Base-by-base conservation (phyloP, 78 protist genomes). In the Protostelium mycophagum region DNA sequence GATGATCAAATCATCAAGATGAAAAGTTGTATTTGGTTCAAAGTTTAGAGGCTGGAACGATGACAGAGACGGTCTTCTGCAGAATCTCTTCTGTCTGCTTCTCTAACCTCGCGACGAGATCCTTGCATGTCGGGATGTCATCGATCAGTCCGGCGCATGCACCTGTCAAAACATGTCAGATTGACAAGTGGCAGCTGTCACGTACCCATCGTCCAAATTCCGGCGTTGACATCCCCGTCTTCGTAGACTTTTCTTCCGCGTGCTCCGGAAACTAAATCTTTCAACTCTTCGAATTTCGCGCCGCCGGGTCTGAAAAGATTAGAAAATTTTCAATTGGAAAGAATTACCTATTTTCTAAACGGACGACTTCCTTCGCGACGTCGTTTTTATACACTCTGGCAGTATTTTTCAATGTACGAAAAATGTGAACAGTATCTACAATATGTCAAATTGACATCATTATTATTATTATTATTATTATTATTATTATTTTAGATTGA, bases 381-480 rank as follows among this genome's bases (percentile, higher is more conserved):
- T 87, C 38, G 90, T 91, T 91, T 38, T 90, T 90, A 91, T 51
- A 93, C 37, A 93, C 94, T 1, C 96, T 88, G 86, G 51, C 96
- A 5, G 96, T 94, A 86, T 94, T 94, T 37, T 83, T 29, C 51
- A 94, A 83, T 23, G 91, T 37, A 1, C 94, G 89, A 84, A 94
- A 38, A 38, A 51, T 51, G 73, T 51, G 73, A 16, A 51, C 73
- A 16, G 73, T 51, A 9, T 85, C 35, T 16, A 5, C 29, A 35
- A 34, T 25, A 28, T 85, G 34, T 85, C 87, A 35, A 28, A 16
- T 31, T 28, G 63, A 23, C 29, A 35, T 28, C 29, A 23, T 23
- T 34, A n/a, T n/a, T n/a, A n/a, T n/a, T n/a, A n/a, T n/a, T n/a
- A n/a, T n/a, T n/a, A n/a, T n/a, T n/a, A n/a, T 29, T 16, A n/a